These are phyloP conservation scores for Pezicula neosporulosa DNA, from an alignment of 2,329 filamentous ascomycete genomes.

Conservation along the genomic window DNA sequence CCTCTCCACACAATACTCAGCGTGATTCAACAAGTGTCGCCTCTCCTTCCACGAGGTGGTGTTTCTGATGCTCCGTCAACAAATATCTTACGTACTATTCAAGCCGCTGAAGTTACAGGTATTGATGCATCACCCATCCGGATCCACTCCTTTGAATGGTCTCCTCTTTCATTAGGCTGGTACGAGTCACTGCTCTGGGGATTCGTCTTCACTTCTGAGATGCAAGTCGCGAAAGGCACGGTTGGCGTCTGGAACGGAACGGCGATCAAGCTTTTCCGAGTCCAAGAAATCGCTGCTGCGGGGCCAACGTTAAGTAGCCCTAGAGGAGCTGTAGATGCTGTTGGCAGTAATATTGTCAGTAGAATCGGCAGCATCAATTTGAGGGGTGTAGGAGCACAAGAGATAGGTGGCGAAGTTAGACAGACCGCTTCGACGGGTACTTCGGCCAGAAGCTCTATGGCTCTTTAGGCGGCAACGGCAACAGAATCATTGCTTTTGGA, in stretches of 20 bases:
- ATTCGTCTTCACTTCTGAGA: conserved; percentile 86
- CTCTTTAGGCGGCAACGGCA: too few species aligned
- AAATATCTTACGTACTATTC: conserved; percentile 51
- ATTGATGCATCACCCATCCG: conserved; percentile 73
- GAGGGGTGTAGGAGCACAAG: conserved; percentile 18
- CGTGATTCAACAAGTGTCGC: conserved; percentile 64
- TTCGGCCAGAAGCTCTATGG: neutral
- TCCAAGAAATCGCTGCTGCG: conserved; percentile 78
- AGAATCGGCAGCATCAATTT: conserved; percentile 71
- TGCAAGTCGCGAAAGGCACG: conserved; percentile 81
- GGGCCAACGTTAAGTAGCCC: conserved; percentile 82
- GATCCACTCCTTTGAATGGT: conserved; percentile 94
- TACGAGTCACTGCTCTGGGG: conserved; percentile 94
- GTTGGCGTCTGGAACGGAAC: conserved; percentile 96
- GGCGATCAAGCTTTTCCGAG: conserved; percentile 79
- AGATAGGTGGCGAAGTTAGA: neutral
- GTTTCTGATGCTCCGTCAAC: conserved; percentile 38
- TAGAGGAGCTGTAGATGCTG: conserved; percentile 86
- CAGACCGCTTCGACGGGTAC: neutral
- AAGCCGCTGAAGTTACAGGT: conserved; percentile 59
- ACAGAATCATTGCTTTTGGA: too few species aligned
- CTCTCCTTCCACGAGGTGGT: conserved; percentile 49
- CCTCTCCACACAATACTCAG: conserved; percentile 84
- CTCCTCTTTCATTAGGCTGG: conserved; percentile 85
- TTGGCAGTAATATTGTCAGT: conserved; percentile 84